Conservation (phyloP, 139 green algal species). For the Edaphochlamys debaryana region DNA sequence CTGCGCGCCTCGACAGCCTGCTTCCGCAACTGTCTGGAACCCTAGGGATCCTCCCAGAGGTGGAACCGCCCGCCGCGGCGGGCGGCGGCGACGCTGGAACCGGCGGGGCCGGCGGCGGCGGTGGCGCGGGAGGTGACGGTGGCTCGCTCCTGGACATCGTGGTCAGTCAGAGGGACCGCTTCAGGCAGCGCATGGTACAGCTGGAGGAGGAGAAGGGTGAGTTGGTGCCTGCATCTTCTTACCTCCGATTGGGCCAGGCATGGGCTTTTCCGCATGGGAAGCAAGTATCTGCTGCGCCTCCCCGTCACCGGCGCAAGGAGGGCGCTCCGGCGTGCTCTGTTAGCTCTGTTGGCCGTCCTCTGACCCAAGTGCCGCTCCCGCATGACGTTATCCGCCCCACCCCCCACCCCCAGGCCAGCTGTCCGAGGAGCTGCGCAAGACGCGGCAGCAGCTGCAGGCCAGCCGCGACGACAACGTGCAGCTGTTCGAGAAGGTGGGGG, state of each 20-base stretch:
- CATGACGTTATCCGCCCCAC: too few species aligned
- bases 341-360: too few species aligned
- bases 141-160: constrained; percentile 59
- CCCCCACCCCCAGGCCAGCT: constrained; percentile 26
- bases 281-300: too few species aligned
- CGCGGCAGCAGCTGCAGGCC: constrained; percentile 37
- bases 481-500: constrained; percentile 63
- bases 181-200: constrained; percentile 47
- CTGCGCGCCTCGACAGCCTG: not conserved
- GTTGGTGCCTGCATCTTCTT: not conserved
- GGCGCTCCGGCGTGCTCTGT: too few species aligned
- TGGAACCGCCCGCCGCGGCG: not conserved
- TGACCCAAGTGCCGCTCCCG: too few species aligned
- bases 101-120: not conserved
- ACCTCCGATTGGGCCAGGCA: too few species aligned
- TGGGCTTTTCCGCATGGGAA: too few species aligned
- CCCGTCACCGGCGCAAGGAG: too few species aligned
- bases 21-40: constrained; percentile 14
- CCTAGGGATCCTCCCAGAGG: not conserved
- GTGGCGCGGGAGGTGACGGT: not conserved
- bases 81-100: not conserved
- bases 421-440: constrained; percentile 35
- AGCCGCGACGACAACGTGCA: constrained; percentile 55
- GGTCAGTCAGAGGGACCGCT: constrained; percentile 62
- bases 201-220: constrained; percentile 59